Base-by-base conservation (phyloP, 345 rosid species). In the Heritiera fomes region DNA sequence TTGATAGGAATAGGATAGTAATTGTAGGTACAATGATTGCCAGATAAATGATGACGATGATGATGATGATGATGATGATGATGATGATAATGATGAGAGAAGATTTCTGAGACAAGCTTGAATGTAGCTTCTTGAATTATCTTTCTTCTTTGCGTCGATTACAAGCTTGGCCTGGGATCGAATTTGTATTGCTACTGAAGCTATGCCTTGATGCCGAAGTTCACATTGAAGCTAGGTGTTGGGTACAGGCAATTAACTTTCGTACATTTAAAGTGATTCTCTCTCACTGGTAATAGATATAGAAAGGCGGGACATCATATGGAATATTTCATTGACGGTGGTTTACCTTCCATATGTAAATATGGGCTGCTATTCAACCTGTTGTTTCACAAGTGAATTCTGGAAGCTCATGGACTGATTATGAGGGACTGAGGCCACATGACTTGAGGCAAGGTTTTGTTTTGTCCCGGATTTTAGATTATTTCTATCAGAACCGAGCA, bases 91-190 rank as follows among this genome's bases (percentile, higher is more conserved):
- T 23, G 28, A 23, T 23, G 28, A 23, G 28, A 38, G 40, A 38
- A 75, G 75, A 71, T 49, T 71, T 49, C 7, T 70, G 41, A 41
- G 41, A 47, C 41, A 2, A 70, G 41, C 58, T 47, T 70, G 41
- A 47, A 70, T 70, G 41, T 49, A 13, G 58, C 41, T 47, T 70
- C 10, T 49, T 28, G 59, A 23, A 69, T n/a, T 45, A 1, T 45
- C 59, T 68, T 67, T 67, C 15, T 20, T 59, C 30, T 58, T 59
- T 23, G 32, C 6, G 32, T 59, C 9, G 63, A 3, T 20, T 59
- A 59, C 13, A 32, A 23, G 34, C 63, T n/a, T 43, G 13, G 71
- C 4, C 23, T 40, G 71, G 49, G 28, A 66, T 66, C 0, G 28
- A 28, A 66, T 18, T 66, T 40, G 30, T 66, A 9, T 41, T 66